Base-by-base conservation (phyloP, 2,329 filamentous ascomycete species). In the Fusarium pseudograminearum region DNA sequence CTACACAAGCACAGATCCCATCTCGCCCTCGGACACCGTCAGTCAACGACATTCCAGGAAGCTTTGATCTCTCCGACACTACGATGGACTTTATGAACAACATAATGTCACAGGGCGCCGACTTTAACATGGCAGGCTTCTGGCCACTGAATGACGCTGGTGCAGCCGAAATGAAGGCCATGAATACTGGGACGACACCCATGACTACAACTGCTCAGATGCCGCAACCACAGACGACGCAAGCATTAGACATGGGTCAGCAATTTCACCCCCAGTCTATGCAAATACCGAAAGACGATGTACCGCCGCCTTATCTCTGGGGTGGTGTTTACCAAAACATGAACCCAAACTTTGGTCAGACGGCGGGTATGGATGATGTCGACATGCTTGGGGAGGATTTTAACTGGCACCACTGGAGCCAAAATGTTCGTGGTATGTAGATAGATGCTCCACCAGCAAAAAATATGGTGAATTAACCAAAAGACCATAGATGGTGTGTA, bases 351-450 rank as follows among this genome's bases (percentile, higher is more conserved):
- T 75, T 77, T 31, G 76, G 77, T 33, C 73, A 74, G 20, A 53
- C 69, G 20, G n/a, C 69, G 28, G 63, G 72, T 5, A 42, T 66
- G 9, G 79, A 80, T 48, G 78, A 81, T 26, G 70, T 78, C 44
- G 82, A 82, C 36, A 79, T 82, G 73, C 71, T 80, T 61, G 81
- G 82, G 3, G 77, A 79, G 4, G 78, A 81, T 9, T 85, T 85
- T 61, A 80, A 85, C 66, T 86, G 84, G 84, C 81, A 84, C 50
- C 80, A 81, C 57, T 86, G 83, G 81, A 82, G 81, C 59, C 79
- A 83, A 57, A 82, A 73, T 66, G 78, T 83, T 44, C 77, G 77
- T 30, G 80, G 79, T 1, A 61, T 82, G 57, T 81, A 80, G 71
- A 78, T 79, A 72, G 77, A 74, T 48, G 73, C 67, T 52, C 48